phyloP scores from a whole-genome alignment of 371 early-diverging fungal genomes.

The Rhizopus delemar region DNA sequence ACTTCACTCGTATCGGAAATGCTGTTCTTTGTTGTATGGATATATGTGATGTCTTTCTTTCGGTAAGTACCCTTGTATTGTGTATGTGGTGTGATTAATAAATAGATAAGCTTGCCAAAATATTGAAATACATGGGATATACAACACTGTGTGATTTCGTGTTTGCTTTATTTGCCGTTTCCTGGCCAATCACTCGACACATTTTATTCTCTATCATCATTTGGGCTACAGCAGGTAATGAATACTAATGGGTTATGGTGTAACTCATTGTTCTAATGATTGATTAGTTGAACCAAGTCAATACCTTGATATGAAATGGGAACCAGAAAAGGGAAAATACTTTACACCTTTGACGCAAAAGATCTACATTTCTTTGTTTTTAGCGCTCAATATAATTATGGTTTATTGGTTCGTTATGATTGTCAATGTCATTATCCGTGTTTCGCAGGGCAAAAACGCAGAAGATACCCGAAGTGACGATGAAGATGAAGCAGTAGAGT shows the following conservation, averaged over 20 bases:
- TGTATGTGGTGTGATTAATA: slow-evolving; percentile 4
- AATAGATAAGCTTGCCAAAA: slow-evolving; percentile 60
- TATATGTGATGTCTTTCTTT: slow-evolving; percentile 77
- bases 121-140: slow-evolving; percentile 71
- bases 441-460: slow-evolving; percentile 63
- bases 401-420: slow-evolving; percentile 82
- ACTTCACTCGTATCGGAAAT: slow-evolving; percentile 81
- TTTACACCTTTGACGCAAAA: slow-evolving; percentile 55
- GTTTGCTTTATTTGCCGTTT: slow-evolving; percentile 75
- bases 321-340: slow-evolving; percentile 64
- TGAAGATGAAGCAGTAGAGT: slow-evolving; percentile 44
- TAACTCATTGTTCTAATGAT: not conserved
- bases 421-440: slow-evolving; percentile 61
- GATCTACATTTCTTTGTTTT: slow-evolving; percentile 61
- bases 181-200: slow-evolving; percentile 82
- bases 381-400: slow-evolving; percentile 64
- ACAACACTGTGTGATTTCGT: slow-evolving; percentile 64
- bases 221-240: slow-evolving; percentile 53
- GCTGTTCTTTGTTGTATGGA: slow-evolving; percentile 82
- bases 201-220: slow-evolving; percentile 59
- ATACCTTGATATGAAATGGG: slow-evolving; percentile 62
- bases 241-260: not conserved
- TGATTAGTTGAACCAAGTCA: slow-evolving; percentile 45
- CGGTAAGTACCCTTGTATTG: slow-evolving; percentile 40
- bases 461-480: slow-evolving; percentile 74